phyloP scores from a whole-genome alignment of 768 basidiomycete species.

The Boletus vermiculosoides region DNA sequence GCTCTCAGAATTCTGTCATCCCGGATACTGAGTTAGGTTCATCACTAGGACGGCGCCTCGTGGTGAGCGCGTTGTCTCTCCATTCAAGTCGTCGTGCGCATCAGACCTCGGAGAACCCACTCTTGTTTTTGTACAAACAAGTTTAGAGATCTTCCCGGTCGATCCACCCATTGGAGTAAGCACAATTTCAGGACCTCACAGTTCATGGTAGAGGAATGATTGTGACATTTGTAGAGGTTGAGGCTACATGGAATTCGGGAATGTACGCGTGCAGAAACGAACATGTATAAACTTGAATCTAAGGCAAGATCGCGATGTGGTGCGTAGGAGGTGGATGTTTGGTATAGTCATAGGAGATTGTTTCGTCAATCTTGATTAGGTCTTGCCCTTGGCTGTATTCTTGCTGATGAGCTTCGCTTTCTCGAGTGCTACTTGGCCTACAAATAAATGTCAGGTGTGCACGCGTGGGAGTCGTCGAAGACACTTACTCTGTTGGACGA shows the following conservation, averaged over 20 bases:
- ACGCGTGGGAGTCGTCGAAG: background rate
- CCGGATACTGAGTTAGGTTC: slow-evolving; percentile 22
- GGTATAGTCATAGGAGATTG: background rate
- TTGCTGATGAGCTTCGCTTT: slow-evolving; percentile 94
- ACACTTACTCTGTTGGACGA: slow-evolving; percentile 72
- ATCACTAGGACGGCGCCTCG: slow-evolving; percentile 16
- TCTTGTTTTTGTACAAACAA: slow-evolving; percentile 3
- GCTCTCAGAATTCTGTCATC: slow-evolving; percentile 1
- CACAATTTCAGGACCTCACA: slow-evolving; percentile 10
- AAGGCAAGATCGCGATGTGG: slow-evolving; percentile 6
- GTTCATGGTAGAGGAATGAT: slow-evolving; percentile 5
- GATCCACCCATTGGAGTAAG: slow-evolving; percentile 16
- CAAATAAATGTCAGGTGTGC: slow-evolving; percentile 6
- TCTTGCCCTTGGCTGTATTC: slow-evolving; percentile 67
- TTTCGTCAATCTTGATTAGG: slow-evolving; percentile 35
- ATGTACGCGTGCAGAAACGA: slow-evolving; percentile 14
- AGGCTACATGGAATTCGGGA: slow-evolving; percentile 13
- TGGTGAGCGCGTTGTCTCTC: slow-evolving; percentile 27
- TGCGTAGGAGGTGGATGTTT: slow-evolving; percentile 6
- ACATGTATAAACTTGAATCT: slow-evolving; percentile 17
- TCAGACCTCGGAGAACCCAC: slow-evolving; percentile 31
- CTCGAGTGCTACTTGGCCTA: slow-evolving; percentile 83
- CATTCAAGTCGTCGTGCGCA: slow-evolving; percentile 10
- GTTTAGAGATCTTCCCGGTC: slow-evolving; percentile 18
- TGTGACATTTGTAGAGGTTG: slow-evolving; percentile 17